Conservation (phyloP, 2,329 filamentous ascomycete species). For the Graphiopsis chlorocephala region DNA sequence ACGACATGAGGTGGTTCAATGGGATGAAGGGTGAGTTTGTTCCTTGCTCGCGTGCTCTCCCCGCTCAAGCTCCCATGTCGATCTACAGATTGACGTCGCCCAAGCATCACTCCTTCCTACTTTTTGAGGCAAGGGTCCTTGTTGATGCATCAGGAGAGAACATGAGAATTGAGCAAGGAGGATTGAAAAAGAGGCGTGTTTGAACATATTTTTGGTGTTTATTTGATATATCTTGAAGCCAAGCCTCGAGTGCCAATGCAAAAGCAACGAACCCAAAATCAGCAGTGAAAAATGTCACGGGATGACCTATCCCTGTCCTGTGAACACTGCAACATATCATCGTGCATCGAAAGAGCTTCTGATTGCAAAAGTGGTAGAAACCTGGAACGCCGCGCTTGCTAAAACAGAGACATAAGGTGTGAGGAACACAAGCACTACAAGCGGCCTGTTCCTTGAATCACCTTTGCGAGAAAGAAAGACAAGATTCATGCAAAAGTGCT, state of each 20-base stretch:
- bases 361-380: background rate
- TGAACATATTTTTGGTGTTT: background rate
- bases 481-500: background rate
- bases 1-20: background rate
- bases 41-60: constrained; percentile 5
- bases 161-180: background rate
- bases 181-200: background rate
- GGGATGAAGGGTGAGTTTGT: too few relatives aligned
- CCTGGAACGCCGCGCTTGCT: constrained; percentile 10
- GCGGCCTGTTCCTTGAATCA: background rate
- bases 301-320: background rate
- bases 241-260: background rate
- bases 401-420: background rate
- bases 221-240: background rate
- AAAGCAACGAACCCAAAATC: background rate
- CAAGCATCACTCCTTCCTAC: background rate
- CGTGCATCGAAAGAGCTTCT: background rate
- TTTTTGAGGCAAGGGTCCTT: background rate
- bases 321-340: background rate
- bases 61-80: constrained; percentile 6
- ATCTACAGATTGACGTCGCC: constrained; percentile 3
- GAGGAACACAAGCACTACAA: too few relatives aligned
- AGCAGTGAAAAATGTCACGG: background rate
- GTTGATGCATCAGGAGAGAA: background rate
- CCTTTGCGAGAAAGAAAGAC: too few relatives aligned